Evolutionary conservation across 2,329 filamentous ascomycete species (phyloP), one percentile per base, ranked within the genome.

Genomic region (Macrophomina pseudophaseolina): DNA sequence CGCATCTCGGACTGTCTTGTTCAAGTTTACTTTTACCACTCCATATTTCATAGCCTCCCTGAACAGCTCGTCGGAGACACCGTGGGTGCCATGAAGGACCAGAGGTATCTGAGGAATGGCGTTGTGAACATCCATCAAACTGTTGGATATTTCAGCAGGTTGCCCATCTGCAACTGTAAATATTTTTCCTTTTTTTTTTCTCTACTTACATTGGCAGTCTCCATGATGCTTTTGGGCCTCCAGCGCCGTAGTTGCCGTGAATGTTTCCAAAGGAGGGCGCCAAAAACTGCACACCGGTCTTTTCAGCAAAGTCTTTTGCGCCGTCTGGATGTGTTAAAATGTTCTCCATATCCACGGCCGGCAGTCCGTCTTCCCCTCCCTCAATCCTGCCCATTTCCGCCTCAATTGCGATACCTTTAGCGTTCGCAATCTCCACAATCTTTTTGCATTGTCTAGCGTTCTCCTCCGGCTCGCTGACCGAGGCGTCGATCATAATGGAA

Each of bases 51-150:
- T 83, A 65, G 83, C 85, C 71, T 81, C 79, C 42, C 78, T 73
- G 69, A 86, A 83, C 48, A 86, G 82, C 67, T 84, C 81, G 69
- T 80, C 76, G 1, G 80, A 80, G 68, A 85, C 85, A n/a, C 81
- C 82, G 72, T 86, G 84, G 4, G 85, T 85, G 1, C 85, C 85
- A 73, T 87, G 85, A 66, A 86, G 74, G 7, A 85, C 85, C 62
- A 86, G 72, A 42, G 79, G 75, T 14, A 85, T 82, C 54, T 77
- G 72, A 18, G 75, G 74, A 1, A 79, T 79, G 5, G 82, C 79
- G 46, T 78, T 77, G 63, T 81, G 23, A 4, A 32, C 23, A 30
- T 9, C 12, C 12, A 30, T 52, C 23, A 30, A 30, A 5, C 49
- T 52, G 49, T 30, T 14, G 16, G 4, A 30, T 32, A 12, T 30